Percentiles rank a stretch among this genome's conserved stretches.
Evolutionary conservation across 2,329 filamentous ascomycete genomes (phyloP).

Genomic region (Leptographium radiaticola): DNA sequence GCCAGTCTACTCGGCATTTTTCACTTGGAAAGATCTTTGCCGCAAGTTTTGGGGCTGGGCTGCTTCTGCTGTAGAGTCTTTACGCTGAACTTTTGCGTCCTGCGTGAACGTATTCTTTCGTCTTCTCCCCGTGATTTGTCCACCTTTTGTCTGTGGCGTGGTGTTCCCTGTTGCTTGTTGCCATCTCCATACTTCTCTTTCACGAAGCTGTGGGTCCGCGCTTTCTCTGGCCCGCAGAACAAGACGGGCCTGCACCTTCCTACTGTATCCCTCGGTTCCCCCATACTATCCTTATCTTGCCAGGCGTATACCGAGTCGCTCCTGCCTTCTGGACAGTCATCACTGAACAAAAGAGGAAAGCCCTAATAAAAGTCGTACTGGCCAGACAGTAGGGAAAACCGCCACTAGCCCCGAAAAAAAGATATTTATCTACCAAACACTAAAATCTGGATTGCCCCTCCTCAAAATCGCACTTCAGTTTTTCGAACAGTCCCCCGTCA

Average conservation of each 20-base stretch:
- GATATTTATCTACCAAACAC: slow-evolving; percentile 6
- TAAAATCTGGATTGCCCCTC: slow-evolving; percentile 12
- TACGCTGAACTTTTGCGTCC: no score
- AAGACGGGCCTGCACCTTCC: background rate
- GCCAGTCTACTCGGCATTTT: no score
- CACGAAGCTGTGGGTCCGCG: no score
- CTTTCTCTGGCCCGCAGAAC: no score
- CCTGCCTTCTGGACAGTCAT: background rate
- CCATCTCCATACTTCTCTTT: no score
- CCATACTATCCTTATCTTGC: slow-evolving; percentile 1
- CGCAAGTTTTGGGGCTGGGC: no score
- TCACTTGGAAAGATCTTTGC: no score
- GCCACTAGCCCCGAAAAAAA: slow-evolving; percentile 4
- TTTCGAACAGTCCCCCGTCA: slow-evolving; percentile 4
- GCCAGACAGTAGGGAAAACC: background rate
- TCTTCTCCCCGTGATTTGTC: no score
- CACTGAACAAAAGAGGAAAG: background rate
- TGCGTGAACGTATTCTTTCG: no score
- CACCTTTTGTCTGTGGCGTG: no score
- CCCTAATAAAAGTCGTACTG: background rate
- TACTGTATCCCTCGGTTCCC: background rate
- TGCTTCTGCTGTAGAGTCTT: no score
- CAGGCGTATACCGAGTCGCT: background rate
- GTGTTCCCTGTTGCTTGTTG: no score
- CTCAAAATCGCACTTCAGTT: slow-evolving; percentile 8